A percentile compares a stretch with the other conserved stretches of the same genome.
Conservation (phyloP, 345 rosid genomes). For the Citrus inodora region DNA sequence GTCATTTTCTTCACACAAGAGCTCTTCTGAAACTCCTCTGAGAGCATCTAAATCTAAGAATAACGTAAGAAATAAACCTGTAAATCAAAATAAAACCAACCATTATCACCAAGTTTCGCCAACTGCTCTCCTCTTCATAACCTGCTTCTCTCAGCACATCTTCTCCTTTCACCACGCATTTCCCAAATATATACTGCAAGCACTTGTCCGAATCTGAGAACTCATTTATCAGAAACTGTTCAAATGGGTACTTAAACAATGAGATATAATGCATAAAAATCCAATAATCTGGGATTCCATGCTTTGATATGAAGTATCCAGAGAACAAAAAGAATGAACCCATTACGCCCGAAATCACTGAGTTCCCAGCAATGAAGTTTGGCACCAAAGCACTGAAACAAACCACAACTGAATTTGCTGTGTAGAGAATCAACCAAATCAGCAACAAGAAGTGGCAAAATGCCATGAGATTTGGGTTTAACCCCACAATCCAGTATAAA, state of each 20-base stretch:
- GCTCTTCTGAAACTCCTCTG: conserved; percentile 36
- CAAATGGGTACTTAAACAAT: conserved; percentile 94
- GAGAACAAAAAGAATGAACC: conserved; percentile 96
- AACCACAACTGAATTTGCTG: conserved; percentile 93
- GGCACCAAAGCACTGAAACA: conserved; percentile 94
- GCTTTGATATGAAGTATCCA: conserved; percentile 82
- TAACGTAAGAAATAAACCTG: conserved; percentile 75
- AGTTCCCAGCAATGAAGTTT: conserved; percentile 85
- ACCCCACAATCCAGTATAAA: conserved; percentile 84
- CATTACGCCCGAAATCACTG: conserved; percentile 91
- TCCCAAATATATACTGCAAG: conserved; percentile 61
- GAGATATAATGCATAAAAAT: conserved; percentile 93
- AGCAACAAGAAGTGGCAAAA: conserved; percentile 69
- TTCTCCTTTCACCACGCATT: conserved; percentile 61
- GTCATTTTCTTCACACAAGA: conserved; percentile 23
- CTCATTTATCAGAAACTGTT: conserved; percentile 87
- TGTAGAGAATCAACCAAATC: conserved; percentile 93
- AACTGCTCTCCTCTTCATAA: conserved; percentile 59
- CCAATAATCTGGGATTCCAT: conserved; percentile 85
- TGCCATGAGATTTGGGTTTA: conserved; percentile 60
- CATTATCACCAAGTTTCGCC: conserved; percentile 84
- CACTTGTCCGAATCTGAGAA: conserved; percentile 79
- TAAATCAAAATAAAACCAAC: conserved; percentile 63
- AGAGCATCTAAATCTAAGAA: conserved; percentile 75
- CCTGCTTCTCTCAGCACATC: conserved; percentile 76